Evolutionary conservation across 345 rosid genomes (phyloP), one percentile per base, ranked within the genome.

Genomic region (Brassica cretica): DNA sequence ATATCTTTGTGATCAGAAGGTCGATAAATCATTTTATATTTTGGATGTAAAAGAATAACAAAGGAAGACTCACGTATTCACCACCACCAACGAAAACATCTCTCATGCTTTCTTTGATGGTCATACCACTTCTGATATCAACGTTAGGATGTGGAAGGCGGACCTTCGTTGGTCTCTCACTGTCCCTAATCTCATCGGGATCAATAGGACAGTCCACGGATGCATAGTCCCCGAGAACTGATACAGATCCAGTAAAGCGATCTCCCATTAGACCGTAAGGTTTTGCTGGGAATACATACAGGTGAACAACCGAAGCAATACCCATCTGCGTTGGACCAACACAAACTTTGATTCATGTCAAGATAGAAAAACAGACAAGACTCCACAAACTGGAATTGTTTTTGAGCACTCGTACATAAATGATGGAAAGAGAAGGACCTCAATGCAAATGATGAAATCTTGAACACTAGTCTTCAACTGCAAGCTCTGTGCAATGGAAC

Each of bases 121-220:
- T 93, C 96, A 90, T 96, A 70, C 93, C 92, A 77, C 94, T 89
- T 85, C 84, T 89, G 49, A 76, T 80, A 80, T 91, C 89, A 65
- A 76, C 37, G 68, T 89, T 90, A 68, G 96, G 98, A 78, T 88
- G 96, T 5, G 96, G 99, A 53, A 93, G 90, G 55, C 97, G 98
- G 70, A 91, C 72, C 81, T 93, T 96, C n/a, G 93, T 93, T 61
- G 91, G 99, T 74, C 99, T 87, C 83, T 96, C 97, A 81, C 95
- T 90, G 84, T 96, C 99, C 84, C 99, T 84, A 76, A 93, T 84
- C 88, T 93, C 99, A 75, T 95, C 99, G 35, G 99, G 99, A 84
- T 95, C 99, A 70, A 89, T 76, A 61, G 97, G 96, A 77, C 93
- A 95, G 81, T 91, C 99, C 24, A 87, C 90, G 70, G 96, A 90